Evolutionary conservation across 192 early-diverging fungal species (phyloP), one percentile per base, ranked within the genome.

Genomic region (Phlyctochytrium planicorne): DNA sequence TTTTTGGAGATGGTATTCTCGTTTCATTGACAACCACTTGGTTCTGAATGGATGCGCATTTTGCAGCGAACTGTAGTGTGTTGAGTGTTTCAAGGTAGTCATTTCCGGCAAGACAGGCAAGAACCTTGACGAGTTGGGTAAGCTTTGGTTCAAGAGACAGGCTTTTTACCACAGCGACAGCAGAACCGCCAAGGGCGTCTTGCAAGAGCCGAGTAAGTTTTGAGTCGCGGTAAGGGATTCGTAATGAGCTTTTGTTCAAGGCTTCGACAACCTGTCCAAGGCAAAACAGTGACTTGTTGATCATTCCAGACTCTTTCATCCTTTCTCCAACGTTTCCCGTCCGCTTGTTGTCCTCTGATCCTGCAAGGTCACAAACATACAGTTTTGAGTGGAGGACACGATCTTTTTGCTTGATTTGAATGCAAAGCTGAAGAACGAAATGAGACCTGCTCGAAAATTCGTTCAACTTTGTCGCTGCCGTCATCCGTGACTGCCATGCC

Each of bases 341-440:
- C 70, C 94, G 93, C 50, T 84, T 86, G 37, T 88, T 84, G 78
- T 96, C 94, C 77, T 96, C 93, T 25, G 91, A 93, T 68, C 94
- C 94, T 17, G 94, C 94, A n/a, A n/a, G n/a, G n/a, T n/a, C n/a
- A n/a, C n/a, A n/a, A n/a, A n/a, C n/a, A n/a, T n/a, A n/a, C n/a
- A n/a, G n/a, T n/a, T n/a, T n/a, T n/a, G n/a, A n/a, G n/a, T n/a
- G n/a, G n/a, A n/a, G n/a, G n/a, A n/a, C n/a, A n/a, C n/a, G n/a
- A n/a, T n/a, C n/a, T n/a, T n/a, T n/a, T n/a, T n/a, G n/a, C n/a
- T n/a, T n/a, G n/a, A n/a, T n/a, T n/a, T n/a, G n/a, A n/a, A n/a
- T n/a, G n/a, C n/a, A n/a, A n/a, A n/a, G n/a, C n/a, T n/a, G n/a
- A n/a, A n/a, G n/a, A n/a, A n/a, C n/a, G n/a, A n/a, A n/a, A n/a